These are phyloP conservation scores for Talaromyces thailandensis DNA, from an alignment of 495 filamentous ascomycete species.

Conservation along the genomic window DNA sequence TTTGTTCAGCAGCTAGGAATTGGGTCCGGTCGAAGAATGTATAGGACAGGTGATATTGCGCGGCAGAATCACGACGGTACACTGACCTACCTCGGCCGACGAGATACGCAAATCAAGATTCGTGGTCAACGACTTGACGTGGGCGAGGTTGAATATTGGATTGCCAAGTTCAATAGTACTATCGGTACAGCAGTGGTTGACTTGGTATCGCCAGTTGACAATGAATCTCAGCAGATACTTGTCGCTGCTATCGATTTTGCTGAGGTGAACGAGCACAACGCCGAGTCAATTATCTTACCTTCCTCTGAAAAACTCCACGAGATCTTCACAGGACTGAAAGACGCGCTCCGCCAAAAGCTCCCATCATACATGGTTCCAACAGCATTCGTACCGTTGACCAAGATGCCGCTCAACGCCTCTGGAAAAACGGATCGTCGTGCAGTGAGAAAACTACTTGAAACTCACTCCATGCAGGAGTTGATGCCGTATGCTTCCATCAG, in stretches of 20 bases:
- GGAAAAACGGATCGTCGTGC: conserved; percentile 47
- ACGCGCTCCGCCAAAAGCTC: neutral
- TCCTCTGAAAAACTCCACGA: neutral
- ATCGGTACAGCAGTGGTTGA: neutral
- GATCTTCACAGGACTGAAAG: neutral
- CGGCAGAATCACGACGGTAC: conserved; percentile 29
- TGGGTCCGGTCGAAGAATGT: conserved; percentile 11
- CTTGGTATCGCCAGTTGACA: neutral
- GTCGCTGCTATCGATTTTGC: neutral
- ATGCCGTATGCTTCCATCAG: neutral
- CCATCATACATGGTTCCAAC: conserved; percentile 34
- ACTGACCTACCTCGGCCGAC: conserved; percentile 36
- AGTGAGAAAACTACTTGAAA: conserved; percentile 14
- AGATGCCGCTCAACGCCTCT: conserved; percentile 39
- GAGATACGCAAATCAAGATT: conserved; percentile 42
- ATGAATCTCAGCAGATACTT: neutral
- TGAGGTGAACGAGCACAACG: neutral
- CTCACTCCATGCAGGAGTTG: neutral
- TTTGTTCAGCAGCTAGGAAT: conserved; percentile 4
- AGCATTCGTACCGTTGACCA: conserved; percentile 21
- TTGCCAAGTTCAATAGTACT: neutral
- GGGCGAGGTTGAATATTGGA: conserved; percentile 33
- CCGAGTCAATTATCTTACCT: neutral
- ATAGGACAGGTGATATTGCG: conserved; percentile 41
- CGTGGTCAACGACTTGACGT: conserved; percentile 42